A percentile compares a stretch with the other conserved stretches of the same genome.
Conservation (phyloP, 257 asterid species). For the Lantana camara region DNA sequence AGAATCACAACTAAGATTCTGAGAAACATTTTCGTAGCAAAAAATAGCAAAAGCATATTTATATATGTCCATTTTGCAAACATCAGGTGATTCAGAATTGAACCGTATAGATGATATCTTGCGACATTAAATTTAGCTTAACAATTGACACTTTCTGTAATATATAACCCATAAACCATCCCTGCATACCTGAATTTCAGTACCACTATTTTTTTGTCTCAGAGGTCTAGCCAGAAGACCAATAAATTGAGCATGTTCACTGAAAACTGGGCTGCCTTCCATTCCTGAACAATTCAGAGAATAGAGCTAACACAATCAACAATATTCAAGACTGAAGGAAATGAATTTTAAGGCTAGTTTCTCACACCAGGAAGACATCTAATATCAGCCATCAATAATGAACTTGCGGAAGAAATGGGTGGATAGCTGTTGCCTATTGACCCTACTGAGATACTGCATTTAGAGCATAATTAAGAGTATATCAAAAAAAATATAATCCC, state of each 20-base stretch:
- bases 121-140: constrained; percentile 7
- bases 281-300: constrained; percentile 66
- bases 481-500: neutral
- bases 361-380: constrained; percentile 96
- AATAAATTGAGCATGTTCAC: constrained; percentile 66
- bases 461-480: constrained; percentile 18
- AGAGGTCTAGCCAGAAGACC: constrained; percentile 86
- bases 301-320: constrained; percentile 33
- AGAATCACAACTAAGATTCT: too few species aligned
- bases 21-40: constrained; percentile 11
- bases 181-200: constrained; percentile 84
- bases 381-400: constrained; percentile 90
- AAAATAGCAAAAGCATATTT: neutral
- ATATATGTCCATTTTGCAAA: neutral
- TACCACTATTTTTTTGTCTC: constrained; percentile 80
- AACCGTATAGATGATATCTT: neutral
- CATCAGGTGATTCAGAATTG: neutral
- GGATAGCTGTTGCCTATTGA: constrained; percentile 89
- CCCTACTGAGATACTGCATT: constrained; percentile 84
- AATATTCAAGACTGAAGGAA: constrained; percentile 29
- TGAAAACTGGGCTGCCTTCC: constrained; percentile 98
- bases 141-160: neutral
- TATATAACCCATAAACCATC: constrained; percentile 19
- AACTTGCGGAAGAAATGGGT: constrained; percentile 55
- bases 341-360: constrained; percentile 31